These are phyloP conservation scores for Suillus bovinus DNA, from an alignment of 768 basidiomycete genomes.

Conservation along the genomic window DNA sequence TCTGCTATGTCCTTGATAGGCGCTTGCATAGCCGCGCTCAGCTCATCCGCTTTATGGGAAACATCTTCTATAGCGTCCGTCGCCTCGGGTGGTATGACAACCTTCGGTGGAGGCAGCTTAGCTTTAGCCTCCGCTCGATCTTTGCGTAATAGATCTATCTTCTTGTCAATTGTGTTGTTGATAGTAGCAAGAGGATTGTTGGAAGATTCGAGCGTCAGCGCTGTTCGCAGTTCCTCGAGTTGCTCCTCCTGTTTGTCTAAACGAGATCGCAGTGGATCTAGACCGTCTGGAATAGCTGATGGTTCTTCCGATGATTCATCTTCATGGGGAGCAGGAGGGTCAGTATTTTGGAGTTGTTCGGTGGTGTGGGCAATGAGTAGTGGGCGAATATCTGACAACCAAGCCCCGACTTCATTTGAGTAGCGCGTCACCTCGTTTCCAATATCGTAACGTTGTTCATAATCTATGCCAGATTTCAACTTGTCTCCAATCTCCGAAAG, in stretches of 20 bases:
- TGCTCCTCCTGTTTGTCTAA: conserved; percentile 27
- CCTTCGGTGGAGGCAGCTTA: conserved; percentile 17
- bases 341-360: conserved; percentile 5
- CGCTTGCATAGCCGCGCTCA: conserved; percentile 26
- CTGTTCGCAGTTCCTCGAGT: conserved; percentile 32
- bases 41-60: conserved; percentile 16
- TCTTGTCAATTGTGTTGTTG: conserved; percentile 19
- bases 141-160: conserved; percentile 21
- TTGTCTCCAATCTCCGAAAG: conserved; percentile 26
- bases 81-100: conserved; percentile 21
- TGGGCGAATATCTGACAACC: conserved; percentile 24
- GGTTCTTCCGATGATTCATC: not conserved
- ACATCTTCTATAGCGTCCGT: conserved; percentile 21
- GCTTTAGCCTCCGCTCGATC: conserved; percentile 24
- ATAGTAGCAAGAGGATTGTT: conserved; percentile 21
- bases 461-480: conserved; percentile 23
- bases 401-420: conserved; percentile 26
- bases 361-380: conserved; percentile 24
- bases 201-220: conserved; percentile 28
- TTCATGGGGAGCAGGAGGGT: not conserved
- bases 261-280: conserved; percentile 15
- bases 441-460: conserved; percentile 30
- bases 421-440: conserved; percentile 22
- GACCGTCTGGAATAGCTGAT: conserved; percentile 5
- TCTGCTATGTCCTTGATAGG: conserved; percentile 26